Evolutionary conservation across 768 basidiomycete species (phyloP), one percentile per base, ranked within the genome.

Genomic region (Phaeotremella skinneri): DNA sequence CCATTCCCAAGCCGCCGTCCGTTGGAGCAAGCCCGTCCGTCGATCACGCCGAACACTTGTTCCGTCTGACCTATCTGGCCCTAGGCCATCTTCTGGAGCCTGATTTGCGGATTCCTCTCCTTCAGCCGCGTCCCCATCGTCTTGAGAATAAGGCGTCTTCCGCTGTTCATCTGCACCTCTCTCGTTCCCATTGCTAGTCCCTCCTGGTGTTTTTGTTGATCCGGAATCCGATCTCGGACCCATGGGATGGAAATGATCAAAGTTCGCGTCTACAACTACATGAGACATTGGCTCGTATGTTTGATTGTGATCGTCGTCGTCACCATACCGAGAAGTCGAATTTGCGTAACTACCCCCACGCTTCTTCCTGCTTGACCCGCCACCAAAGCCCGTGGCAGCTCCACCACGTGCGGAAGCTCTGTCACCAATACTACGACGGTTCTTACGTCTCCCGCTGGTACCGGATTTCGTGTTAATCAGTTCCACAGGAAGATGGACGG

Each of bases 231-330:
- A 67, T 48, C 66, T 69, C 2, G 73, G 63, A 2, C 55, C 53
- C 0, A 50, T 43, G 11, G 75, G 75, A 16, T 63, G 59, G 51
- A 73, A 72, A 9, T 71, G 64, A 2, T 70, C 69, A 49, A 76
- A 71, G 59, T 75, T 63, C 42, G 60, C 63, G 17, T 76, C 75
- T 11, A 76, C 73, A 5, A 75, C 75, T 20, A 69, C 56, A 49
- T 72, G 64, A 3, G 59, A 58, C 25, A 76, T 66, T 3, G 73
- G 75, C 34, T 73, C 72, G 26, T 48, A 43, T 1, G 58, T 55
- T 29, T 62, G 61, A 3, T 4, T 43, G 39, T 30, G 52, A 7
- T 49, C 42, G 14, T 73, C 71, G 29, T 74, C 73, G 27, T 74
- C 69, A 4, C 68, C 72, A 57, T 60, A 67, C 32, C 72, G 55